Evolutionary conservation across 2,329 filamentous ascomycete genomes (phyloP).

Genomic region (Exophiala alcalophila): DNA sequence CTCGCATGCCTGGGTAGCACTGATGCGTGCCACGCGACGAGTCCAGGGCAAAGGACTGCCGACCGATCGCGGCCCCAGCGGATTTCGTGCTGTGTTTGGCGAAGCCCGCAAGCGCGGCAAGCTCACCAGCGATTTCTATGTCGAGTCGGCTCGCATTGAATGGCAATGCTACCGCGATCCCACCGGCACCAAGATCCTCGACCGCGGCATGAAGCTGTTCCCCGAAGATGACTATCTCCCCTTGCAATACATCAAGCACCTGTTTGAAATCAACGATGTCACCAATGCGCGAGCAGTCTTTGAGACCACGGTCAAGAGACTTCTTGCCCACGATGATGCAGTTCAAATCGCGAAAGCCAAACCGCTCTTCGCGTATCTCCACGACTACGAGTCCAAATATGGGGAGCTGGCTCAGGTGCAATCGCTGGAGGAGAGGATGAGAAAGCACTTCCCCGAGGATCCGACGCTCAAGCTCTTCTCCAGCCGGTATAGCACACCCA

Average conservation of each 20-base stretch:
- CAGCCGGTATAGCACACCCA: slow-evolving; percentile 67
- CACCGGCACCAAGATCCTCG: slow-evolving; percentile 91
- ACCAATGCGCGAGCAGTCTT: slow-evolving; percentile 96
- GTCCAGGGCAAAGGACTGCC: slow-evolving; percentile 81
- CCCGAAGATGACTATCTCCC: slow-evolving; percentile 92
- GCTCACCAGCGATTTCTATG: slow-evolving; percentile 90
- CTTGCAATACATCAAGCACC: slow-evolving; percentile 91
- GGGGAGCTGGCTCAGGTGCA: slow-evolving; percentile 88
- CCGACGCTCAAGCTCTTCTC: slow-evolving; percentile 72
- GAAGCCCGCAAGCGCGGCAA: slow-evolving; percentile 84
- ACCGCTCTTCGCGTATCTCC: slow-evolving; percentile 84
- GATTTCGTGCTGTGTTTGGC: slow-evolving; percentile 82
- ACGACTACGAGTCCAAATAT: slow-evolving; percentile 91
- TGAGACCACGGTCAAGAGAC: slow-evolving; percentile 82
- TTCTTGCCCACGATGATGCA: slow-evolving; percentile 64
- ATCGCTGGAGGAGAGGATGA: slow-evolving; percentile 89
- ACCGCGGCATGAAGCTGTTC: slow-evolving; percentile 88
- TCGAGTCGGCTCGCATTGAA: slow-evolving; percentile 88
- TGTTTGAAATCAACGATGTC: slow-evolving; percentile 87
- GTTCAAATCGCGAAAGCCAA: slow-evolving; percentile 74
- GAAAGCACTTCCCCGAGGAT: slow-evolving; percentile 87
- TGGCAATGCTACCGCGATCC: slow-evolving; percentile 94
- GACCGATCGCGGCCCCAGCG: slow-evolving; percentile 58
- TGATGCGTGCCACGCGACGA: slow-evolving; percentile 90
- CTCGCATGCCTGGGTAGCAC: slow-evolving; percentile 89